phyloP scores from a whole-genome alignment of 2,329 filamentous ascomycete species.

The Cryoendolithus antarcticus region DNA sequence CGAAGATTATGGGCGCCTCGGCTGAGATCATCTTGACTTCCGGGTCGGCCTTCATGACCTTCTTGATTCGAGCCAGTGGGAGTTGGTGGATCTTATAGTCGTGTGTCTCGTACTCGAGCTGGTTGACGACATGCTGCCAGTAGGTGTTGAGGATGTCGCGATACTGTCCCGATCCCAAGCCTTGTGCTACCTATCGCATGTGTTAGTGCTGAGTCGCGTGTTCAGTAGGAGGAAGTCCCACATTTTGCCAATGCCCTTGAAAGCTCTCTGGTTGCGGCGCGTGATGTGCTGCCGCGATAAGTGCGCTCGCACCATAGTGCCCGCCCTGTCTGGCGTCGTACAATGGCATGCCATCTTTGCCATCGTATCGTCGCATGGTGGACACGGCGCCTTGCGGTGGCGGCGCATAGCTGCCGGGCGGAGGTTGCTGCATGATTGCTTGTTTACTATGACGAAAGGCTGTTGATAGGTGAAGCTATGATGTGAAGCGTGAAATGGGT shows the following conservation, averaged over 20 bases:
- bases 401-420: slow-evolving; percentile 12
- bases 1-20: slow-evolving; percentile 93
- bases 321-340: slow-evolving; percentile 36
- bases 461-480: no score
- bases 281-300: slow-evolving; percentile 79
- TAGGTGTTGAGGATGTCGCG: slow-evolving; percentile 97
- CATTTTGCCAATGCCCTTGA: slow-evolving; percentile 90
- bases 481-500: no score
- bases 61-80: slow-evolving; percentile 96
- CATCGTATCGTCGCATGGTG: slow-evolving; percentile 35
- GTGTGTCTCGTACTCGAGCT: slow-evolving; percentile 86
- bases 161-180: slow-evolving; percentile 68
- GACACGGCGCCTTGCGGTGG: slow-evolving; percentile 16
- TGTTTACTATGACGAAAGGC: neutral
- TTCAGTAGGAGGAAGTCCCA: slow-evolving; percentile 30
- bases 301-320: slow-evolving; percentile 36
- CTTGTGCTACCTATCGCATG: slow-evolving; percentile 69
- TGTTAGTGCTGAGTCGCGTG: neutral
- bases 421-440: neutral
- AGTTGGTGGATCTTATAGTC: slow-evolving; percentile 98
- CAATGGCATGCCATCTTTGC: slow-evolving; percentile 35
- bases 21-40: slow-evolving; percentile 99
- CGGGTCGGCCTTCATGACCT: slow-evolving; percentile 98
- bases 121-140: slow-evolving; percentile 97
- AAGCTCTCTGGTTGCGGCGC: slow-evolving; percentile 84